These are phyloP conservation scores for Exophiala alcalophila DNA, from an alignment of 2,329 filamentous ascomycete species.

Conservation along the genomic window DNA sequence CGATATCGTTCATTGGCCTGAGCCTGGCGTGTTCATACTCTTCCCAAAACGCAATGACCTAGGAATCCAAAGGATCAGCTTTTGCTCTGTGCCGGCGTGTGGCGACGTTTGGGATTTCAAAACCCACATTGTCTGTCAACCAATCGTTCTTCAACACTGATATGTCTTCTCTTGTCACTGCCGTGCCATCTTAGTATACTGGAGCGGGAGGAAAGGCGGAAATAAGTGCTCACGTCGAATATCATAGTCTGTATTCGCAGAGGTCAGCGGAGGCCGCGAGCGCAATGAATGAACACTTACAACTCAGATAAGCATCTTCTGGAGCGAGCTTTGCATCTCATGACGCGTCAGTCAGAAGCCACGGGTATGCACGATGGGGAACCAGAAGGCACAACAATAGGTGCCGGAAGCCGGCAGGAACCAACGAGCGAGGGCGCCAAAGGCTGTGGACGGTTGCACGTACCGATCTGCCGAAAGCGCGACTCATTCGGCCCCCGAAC, in stretches of 20 bases:
- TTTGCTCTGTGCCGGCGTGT: too few relatives aligned
- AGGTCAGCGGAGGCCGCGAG: conserved; percentile 3
- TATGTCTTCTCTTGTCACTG: conserved; percentile 86
- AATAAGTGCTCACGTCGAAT: conserved; percentile 60
- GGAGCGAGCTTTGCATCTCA: conserved; percentile 48
- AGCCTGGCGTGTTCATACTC: conserved; percentile 57
- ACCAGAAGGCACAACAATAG: background rate
- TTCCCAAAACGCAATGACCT: conserved; percentile 98
- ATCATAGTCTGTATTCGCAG: conserved; percentile 55
- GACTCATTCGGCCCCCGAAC: conserved; percentile 52
- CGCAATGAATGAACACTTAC: conserved; percentile 48
- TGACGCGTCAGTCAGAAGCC: conserved; percentile 14
- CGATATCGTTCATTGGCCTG: background rate
- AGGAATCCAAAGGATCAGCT: conserved; percentile 7
- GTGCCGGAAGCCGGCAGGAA: background rate
- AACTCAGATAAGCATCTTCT: conserved; percentile 68
- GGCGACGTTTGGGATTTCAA: too few relatives aligned
- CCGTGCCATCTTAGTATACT: background rate
- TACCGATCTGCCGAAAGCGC: conserved; percentile 52
- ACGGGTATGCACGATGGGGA: background rate
- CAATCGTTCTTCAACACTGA: conserved; percentile 87
- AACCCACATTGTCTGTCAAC: conserved; percentile 86
- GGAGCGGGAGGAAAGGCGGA: conserved; percentile 2
- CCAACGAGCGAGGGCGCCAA: too few relatives aligned
- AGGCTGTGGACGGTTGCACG: too few relatives aligned